Conservation (phyloP, 495 filamentous ascomycete genomes). For the Talaromyces proteolyticus region DNA sequence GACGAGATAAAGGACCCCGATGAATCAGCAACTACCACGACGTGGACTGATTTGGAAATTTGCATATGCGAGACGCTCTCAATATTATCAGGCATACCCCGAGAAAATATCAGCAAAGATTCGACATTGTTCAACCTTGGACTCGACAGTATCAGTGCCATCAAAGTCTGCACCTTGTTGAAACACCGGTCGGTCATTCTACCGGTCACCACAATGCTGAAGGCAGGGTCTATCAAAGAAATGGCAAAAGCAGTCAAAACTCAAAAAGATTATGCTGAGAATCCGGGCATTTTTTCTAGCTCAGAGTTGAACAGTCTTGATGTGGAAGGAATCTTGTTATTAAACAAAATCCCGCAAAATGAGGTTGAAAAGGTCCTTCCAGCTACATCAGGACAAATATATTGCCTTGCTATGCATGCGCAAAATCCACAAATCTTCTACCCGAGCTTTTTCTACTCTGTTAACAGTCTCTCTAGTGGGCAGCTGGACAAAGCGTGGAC, state of each 20-base stretch:
- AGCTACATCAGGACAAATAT: constrained; percentile 24
- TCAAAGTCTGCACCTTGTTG: constrained; percentile 36
- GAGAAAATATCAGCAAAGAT: constrained; percentile 44
- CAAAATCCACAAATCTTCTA: constrained; percentile 25
- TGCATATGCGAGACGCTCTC: constrained; percentile 51
- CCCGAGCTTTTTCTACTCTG: constrained; percentile 20
- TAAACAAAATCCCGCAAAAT: constrained; percentile 13
- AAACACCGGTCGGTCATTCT: constrained; percentile 24
- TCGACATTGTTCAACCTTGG: constrained; percentile 72
- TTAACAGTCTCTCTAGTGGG: constrained; percentile 9
- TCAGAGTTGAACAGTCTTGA: constrained; percentile 16
- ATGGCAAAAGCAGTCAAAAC: constrained; percentile 19
- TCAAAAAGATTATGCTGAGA: not conserved
- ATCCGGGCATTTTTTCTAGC: too few species aligned
- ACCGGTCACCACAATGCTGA: constrained; percentile 28
- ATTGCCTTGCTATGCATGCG: constrained; percentile 26
- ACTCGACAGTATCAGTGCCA: constrained; percentile 76
- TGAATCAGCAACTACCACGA: not conserved
- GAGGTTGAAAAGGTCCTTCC: constrained; percentile 15
- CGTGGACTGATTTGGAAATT: constrained; percentile 4
- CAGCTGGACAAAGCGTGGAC: constrained; percentile 21
- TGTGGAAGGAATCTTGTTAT: constrained; percentile 9
- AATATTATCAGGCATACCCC: constrained; percentile 48
- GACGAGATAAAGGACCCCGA: not conserved
- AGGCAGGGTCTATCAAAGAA: constrained; percentile 23